Evolutionary conservation across 202 grass and related monocot species (phyloP).

Genomic region (Hordeum pubiflorum): DNA sequence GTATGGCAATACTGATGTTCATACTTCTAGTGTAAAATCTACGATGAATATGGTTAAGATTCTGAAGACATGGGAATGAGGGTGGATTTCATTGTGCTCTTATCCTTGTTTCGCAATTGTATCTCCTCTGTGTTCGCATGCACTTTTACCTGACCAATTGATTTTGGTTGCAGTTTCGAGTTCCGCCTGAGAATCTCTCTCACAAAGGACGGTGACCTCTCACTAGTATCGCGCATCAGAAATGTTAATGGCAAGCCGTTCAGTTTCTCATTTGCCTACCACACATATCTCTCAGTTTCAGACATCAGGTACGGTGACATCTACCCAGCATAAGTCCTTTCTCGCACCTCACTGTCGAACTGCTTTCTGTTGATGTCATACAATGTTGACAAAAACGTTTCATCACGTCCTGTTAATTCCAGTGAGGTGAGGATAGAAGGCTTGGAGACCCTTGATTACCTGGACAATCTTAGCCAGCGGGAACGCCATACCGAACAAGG

Average conservation of each 20-base stretch:
- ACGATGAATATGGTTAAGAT: background rate
- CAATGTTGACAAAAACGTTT: background rate
- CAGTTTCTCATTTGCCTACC: conserved; percentile 94
- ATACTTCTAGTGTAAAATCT: background rate
- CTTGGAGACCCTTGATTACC: conserved; percentile 92
- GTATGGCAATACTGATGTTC: background rate
- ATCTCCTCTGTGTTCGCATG: background rate
- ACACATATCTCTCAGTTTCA: conserved; percentile 90
- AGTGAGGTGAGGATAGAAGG: conserved; percentile 98
- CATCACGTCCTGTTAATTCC: conserved; percentile 8
- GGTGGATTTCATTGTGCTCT: background rate
- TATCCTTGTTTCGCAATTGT: background rate
- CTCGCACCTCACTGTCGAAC: background rate
- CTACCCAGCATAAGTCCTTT: background rate
- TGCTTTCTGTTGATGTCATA: background rate
- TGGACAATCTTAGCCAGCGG: conserved; percentile 68
- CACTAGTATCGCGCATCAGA: conserved; percentile 62
- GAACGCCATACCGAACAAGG: conserved; percentile 93
- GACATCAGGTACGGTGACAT: conserved; percentile 70
- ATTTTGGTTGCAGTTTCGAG: conserved; percentile 62
- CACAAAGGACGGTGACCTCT: conserved; percentile 56
- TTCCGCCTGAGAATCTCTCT: conserved; percentile 81
- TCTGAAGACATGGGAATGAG: background rate
- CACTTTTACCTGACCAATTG: conserved; percentile 7
- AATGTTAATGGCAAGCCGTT: conserved; percentile 83